These are phyloP conservation scores for Anthostomella pinea DNA, from an alignment of 2,329 filamentous ascomycete genomes.

Conservation along the genomic window DNA sequence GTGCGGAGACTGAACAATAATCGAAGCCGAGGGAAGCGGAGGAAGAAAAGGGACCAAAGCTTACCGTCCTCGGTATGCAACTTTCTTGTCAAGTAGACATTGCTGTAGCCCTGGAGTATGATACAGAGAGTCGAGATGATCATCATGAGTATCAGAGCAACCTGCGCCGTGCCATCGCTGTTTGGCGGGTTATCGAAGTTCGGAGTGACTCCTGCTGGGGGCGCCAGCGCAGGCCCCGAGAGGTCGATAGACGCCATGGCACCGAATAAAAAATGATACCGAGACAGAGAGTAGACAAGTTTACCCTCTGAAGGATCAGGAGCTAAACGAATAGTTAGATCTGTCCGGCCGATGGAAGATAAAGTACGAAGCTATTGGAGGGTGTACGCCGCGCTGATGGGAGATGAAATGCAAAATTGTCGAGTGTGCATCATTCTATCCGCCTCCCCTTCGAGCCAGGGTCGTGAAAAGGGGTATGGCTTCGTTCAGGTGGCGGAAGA, in stretches of 20 bases:
- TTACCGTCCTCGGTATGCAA: constrained; percentile 37
- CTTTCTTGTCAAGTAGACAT: constrained; percentile 7
- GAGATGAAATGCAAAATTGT: too few relatives aligned
- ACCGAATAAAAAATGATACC: not conserved
- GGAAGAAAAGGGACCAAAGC: too few relatives aligned
- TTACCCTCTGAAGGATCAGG: not conserved
- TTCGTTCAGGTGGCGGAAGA: too few relatives aligned
- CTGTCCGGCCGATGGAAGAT: too few relatives aligned
- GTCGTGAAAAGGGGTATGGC: too few relatives aligned
- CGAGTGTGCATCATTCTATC: too few relatives aligned
- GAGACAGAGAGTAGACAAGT: not conserved
- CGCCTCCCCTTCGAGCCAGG: too few relatives aligned
- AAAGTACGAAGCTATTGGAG: too few relatives aligned
- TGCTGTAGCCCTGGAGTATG: not conserved
- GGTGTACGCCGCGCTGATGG: too few relatives aligned
- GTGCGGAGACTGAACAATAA: too few relatives aligned
- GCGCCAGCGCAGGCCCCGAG: not conserved
- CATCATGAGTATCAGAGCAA: constrained; percentile 1
- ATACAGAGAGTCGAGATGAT: not conserved
- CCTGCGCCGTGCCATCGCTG: not conserved
- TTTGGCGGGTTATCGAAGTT: constrained; percentile 1
- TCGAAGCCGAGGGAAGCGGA: too few relatives aligned
- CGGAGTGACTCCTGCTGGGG: not conserved
- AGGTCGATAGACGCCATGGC: not conserved
- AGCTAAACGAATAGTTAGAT: too few relatives aligned